phyloP scores from a whole-genome alignment of 2,329 filamentous ascomycete species.

The Colletotrichum cereale region DNA sequence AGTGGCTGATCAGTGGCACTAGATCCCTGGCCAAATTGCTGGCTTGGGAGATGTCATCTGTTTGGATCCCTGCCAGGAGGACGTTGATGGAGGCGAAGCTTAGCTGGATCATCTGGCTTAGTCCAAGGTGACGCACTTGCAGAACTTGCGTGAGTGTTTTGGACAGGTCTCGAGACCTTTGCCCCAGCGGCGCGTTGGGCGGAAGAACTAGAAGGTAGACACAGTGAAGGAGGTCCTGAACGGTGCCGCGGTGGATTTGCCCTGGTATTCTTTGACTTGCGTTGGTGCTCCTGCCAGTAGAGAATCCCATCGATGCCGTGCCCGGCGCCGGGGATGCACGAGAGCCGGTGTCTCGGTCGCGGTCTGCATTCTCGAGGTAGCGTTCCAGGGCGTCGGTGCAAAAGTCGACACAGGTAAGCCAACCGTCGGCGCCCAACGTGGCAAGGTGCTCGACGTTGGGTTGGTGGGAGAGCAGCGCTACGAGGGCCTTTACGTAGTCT shows the following conservation, averaged over 20 bases:
- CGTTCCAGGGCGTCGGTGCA: constrained; percentile 72
- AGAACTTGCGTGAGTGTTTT: constrained; percentile 71
- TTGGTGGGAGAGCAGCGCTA: constrained; percentile 76
- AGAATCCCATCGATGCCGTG: constrained; percentile 47
- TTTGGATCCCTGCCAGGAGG: constrained; percentile 73
- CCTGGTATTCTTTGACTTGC: constrained; percentile 42
- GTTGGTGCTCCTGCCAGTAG: constrained; percentile 46
- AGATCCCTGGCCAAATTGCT: constrained; percentile 70
- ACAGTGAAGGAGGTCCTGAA: constrained; percentile 72
- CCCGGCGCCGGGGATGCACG: constrained; percentile 63
- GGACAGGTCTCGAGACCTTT: constrained; percentile 68
- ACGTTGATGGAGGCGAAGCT: constrained; percentile 83
- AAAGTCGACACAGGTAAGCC: constrained; percentile 79
- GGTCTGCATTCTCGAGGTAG: constrained; percentile 59
- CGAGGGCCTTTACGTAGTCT: constrained; percentile 84
- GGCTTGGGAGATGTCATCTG: constrained; percentile 76
- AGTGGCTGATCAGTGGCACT: constrained; percentile 77
- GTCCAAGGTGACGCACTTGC: constrained; percentile 66
- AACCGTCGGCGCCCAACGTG: constrained; percentile 66
- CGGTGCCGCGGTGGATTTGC: constrained; percentile 41
- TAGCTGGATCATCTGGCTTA: constrained; percentile 75
- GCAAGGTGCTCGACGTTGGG: constrained; percentile 86
- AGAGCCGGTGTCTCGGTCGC: constrained; percentile 53
- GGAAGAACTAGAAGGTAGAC: constrained; percentile 73
- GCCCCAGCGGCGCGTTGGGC: constrained; percentile 75